Evolutionary conservation across 805 yeast genomes (phyloP).

Genomic region (Ogataea degrootiae): DNA sequence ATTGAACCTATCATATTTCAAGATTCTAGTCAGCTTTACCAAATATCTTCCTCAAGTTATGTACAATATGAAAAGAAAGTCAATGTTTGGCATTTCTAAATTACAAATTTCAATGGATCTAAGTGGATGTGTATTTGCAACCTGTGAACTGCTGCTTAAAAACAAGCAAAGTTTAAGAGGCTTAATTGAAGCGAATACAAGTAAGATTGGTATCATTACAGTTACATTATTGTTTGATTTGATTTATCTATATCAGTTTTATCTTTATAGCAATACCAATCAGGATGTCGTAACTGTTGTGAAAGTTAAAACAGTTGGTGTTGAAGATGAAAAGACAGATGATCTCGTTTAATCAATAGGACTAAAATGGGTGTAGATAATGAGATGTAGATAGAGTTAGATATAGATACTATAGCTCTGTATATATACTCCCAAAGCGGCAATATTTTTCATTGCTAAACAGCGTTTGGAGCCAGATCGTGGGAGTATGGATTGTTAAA

Average conservation of each 20-base stretch:
- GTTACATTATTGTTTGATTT: conserved; percentile 31
- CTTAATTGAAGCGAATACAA: conserved; percentile 35
- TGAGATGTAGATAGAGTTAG: too few relatives aligned
- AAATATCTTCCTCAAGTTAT: conserved; percentile 49
- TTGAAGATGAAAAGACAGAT: too few relatives aligned
- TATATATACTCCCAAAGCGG: too few relatives aligned
- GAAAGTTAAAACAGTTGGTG: too few relatives aligned
- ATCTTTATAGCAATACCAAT: conserved; percentile 10
- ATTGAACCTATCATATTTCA: conserved; percentile 38
- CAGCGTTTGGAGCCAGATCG: too few relatives aligned
- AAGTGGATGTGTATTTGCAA: conserved; percentile 36
- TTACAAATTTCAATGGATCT: conserved; percentile 37
- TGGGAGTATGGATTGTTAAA: too few relatives aligned
- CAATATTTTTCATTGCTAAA: too few relatives aligned
- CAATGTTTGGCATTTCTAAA: conserved; percentile 43
- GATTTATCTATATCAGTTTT: conserved; percentile 26
- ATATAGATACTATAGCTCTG: too few relatives aligned
- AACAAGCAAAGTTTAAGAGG: conserved; percentile 22
- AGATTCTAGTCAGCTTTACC: conserved; percentile 38
- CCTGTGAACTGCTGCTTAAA: conserved; percentile 36
- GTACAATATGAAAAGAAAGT: conserved; percentile 36
- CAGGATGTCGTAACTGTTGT: not conserved
- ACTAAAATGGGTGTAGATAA: too few relatives aligned
- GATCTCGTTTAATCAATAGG: too few relatives aligned
- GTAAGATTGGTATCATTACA: conserved; percentile 38